phyloP scores from a whole-genome alignment of 495 filamentous ascomycete species.

The Pyrenopolyporus hunteri region DNA sequence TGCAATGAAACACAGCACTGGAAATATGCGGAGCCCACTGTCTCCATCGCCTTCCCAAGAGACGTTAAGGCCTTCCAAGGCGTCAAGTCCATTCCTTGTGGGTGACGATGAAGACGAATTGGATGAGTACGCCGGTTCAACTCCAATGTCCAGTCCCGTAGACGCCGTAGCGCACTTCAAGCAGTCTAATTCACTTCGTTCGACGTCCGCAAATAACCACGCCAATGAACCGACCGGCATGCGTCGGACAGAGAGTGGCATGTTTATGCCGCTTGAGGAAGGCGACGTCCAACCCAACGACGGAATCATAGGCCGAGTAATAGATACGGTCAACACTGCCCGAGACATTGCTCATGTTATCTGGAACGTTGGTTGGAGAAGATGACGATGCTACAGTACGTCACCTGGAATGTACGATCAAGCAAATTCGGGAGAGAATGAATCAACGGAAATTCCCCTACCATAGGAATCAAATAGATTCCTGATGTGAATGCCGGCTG shows the following conservation, averaged over 20 bases:
- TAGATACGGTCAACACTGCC: conserved; percentile 95
- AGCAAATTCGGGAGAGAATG: background rate
- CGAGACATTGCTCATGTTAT: conserved; percentile 95
- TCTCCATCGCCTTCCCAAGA: conserved; percentile 77
- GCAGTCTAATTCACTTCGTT: conserved; percentile 42
- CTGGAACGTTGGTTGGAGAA: conserved; percentile 96
- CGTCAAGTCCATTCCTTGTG: conserved; percentile 72
- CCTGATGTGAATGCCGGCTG: no score
- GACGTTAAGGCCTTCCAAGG: conserved; percentile 72
- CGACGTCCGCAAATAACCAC: conserved; percentile 45
- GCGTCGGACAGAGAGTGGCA: conserved; percentile 76
- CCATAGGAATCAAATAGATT: no score
- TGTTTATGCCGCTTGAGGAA: conserved; percentile 84
- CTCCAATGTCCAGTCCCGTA: conserved; percentile 37
- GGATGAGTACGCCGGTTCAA: conserved; percentile 65
- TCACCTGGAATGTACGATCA: background rate
- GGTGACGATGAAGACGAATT: conserved; percentile 50
- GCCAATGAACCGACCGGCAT: conserved; percentile 59
- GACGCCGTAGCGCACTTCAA: conserved; percentile 24
- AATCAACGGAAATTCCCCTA: background rate
- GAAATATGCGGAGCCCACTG: conserved; percentile 57
- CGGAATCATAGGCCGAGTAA: conserved; percentile 76
- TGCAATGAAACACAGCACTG: conserved; percentile 60
- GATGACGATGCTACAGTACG: conserved; percentile 49
- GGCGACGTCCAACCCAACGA: conserved; percentile 63